Conservation (phyloP, 805 yeast genomes). For the Wickerhamiella qilinensis region DNA sequence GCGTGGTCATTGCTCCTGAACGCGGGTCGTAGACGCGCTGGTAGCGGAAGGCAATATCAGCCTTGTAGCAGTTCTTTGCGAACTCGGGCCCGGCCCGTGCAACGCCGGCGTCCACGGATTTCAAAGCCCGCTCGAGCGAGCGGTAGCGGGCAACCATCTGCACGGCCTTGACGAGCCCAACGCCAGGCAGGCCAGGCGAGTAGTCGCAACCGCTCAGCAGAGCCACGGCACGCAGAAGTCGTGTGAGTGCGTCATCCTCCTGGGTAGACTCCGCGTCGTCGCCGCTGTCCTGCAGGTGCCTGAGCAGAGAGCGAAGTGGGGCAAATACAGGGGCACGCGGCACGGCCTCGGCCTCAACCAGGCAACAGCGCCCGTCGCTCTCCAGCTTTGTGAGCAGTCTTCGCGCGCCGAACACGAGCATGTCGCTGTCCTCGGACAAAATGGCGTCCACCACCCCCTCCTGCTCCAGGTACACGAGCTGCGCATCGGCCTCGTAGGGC, state of each 20-base stretch:
- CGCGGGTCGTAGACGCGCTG: constrained; percentile 76
- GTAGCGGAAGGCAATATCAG: constrained; percentile 60
- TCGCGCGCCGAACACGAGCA: constrained; percentile 73
- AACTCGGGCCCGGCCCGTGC: constrained; percentile 44
- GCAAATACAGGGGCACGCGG: constrained; percentile 10
- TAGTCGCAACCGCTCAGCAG: constrained; percentile 95
- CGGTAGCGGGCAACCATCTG: constrained; percentile 35
- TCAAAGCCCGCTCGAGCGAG: constrained; percentile 38
- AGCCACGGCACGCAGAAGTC: constrained; percentile 48
- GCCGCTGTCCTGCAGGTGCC: not conserved
- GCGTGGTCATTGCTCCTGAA: constrained; percentile 31
- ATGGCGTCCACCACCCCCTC: constrained; percentile 66
- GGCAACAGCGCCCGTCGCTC: constrained; percentile 51
- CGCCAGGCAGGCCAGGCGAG: constrained; percentile 65
- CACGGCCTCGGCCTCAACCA: constrained; percentile 45
- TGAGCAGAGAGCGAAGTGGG: not conserved
- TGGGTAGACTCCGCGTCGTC: not conserved
- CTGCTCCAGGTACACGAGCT: constrained; percentile 77
- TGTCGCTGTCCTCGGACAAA: constrained; percentile 86
- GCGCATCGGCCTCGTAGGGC: constrained; percentile 97
- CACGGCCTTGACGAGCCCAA: constrained; percentile 70
- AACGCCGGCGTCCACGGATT: constrained; percentile 44
- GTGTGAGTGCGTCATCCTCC: not conserved
- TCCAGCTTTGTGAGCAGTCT: constrained; percentile 66
- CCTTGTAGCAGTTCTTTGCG: constrained; percentile 42